Percentiles rank a stretch among this genome's conserved stretches.
Conservation (phyloP, 73 alveolate genomes). For the Paramecium caudatum region DNA sequence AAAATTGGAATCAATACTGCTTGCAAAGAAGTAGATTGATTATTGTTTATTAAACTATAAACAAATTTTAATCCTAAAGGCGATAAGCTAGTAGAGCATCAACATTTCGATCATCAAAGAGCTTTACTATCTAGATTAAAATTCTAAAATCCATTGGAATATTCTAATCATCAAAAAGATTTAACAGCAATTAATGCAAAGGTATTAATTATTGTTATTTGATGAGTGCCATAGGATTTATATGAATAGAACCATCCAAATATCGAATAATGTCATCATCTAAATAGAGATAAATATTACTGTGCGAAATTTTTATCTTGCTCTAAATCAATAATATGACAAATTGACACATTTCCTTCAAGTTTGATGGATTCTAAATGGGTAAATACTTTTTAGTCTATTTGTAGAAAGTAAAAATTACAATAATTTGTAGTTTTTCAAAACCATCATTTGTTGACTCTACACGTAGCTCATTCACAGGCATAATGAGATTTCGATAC, state of each 20-base stretch:
- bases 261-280: neutral
- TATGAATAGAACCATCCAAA: neutral
- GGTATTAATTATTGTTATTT: neutral
- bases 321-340: neutral
- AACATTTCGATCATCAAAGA: neutral
- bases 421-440: neutral
- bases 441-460: neutral
- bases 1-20: neutral
- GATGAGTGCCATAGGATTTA: neutral
- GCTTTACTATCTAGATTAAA: too few relatives aligned
- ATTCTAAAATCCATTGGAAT: neutral
- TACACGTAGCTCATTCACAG: neutral
- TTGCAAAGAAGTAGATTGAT: neutral
- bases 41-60: neutral
- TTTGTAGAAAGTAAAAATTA: neutral
- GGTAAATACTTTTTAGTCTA: slow-evolving; percentile 19
- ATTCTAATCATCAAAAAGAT: neutral
- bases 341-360: slow-evolving; percentile 16
- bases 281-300: neutral
- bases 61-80: neutral
- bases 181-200: neutral
- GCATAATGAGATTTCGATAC: neutral
- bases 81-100: neutral
- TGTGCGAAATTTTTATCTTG: neutral
- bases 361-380: slow-evolving; percentile 49